Evolutionary conservation across 2,329 filamentous ascomycete genomes (phyloP).

Genomic region (Coniochaeta pulveracea): DNA sequence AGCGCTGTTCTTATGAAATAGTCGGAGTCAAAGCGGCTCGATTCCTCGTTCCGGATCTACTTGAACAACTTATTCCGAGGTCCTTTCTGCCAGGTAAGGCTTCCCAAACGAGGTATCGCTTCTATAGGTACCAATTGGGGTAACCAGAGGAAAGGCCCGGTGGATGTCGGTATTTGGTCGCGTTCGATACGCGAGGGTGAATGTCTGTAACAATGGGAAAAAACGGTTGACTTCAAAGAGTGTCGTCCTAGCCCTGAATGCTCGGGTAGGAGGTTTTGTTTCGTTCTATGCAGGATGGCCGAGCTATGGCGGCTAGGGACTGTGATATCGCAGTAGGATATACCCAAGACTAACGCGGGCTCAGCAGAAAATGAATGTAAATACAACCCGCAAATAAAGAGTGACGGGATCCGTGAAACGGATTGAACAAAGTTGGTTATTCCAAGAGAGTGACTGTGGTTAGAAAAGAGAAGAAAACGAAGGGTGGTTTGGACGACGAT

Average conservation of each 20-base stretch:
- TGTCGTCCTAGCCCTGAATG: slow-evolving; percentile 18
- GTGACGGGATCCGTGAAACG: slow-evolving; percentile 33
- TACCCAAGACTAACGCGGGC: too few relatives aligned
- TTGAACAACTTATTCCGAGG: too few relatives aligned
- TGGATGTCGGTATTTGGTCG: slow-evolving; percentile 3
- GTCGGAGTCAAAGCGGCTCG: not conserved
- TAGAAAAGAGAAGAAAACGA: slow-evolving; percentile 29
- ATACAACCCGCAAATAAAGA: slow-evolving; percentile 39
- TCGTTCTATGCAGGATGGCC: too few relatives aligned
- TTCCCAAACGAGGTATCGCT: too few relatives aligned
- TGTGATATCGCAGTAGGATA: too few relatives aligned
- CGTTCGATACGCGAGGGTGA: slow-evolving; percentile 2
- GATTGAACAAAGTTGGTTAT: slow-evolving; percentile 19
- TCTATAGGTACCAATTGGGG: not conserved
- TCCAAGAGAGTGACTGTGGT: slow-evolving; percentile 40
- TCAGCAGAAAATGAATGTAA: slow-evolving; percentile 29
- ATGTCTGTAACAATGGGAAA: slow-evolving; percentile 6
- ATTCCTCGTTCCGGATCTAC: not conserved
- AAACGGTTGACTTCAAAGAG: slow-evolving; percentile 23
- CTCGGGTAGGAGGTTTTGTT: slow-evolving; percentile 12
- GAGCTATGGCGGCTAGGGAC: too few relatives aligned
- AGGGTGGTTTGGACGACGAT: slow-evolving; percentile 10
- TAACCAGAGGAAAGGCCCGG: not conserved
- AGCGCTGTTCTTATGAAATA: too few relatives aligned
- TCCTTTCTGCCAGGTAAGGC: too few relatives aligned